Evolutionary conservation across 2,329 filamentous ascomycete species (phyloP).

Genomic region (Neoscytalidium dimidiatum): DNA sequence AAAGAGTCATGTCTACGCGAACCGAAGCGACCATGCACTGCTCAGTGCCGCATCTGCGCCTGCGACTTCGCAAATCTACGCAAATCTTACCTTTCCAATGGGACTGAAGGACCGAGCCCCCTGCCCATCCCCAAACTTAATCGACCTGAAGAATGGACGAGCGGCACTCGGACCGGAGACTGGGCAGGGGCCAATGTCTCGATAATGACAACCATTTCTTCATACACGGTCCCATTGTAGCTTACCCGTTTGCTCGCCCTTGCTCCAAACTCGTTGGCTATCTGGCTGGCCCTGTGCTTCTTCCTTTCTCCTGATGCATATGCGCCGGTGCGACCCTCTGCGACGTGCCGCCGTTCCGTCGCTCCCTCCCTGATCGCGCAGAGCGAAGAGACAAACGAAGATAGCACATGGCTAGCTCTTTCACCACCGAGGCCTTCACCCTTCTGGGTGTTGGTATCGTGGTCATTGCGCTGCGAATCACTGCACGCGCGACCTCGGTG

Average conservation of each 20-base stretch:
- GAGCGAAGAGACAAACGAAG: neutral
- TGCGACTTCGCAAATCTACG: neutral
- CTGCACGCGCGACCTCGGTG: conserved; percentile 24
- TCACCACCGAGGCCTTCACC: conserved; percentile 25
- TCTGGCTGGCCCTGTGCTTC: neutral
- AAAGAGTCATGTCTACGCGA: neutral
- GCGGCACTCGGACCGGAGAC: neutral
- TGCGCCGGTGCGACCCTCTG: neutral
- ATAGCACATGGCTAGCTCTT: conserved; percentile 22
- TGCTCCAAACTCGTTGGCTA: neutral
- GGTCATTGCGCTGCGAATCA: conserved; percentile 23
- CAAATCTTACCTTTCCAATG: neutral
- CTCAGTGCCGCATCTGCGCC: neutral
- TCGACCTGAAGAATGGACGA: neutral
- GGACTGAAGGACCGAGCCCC: neutral
- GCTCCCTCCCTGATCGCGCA: neutral
- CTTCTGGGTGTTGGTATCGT: conserved; percentile 23
- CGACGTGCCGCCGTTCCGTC: neutral
- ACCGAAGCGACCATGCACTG: neutral
- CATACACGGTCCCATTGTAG: neutral
- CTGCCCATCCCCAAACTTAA: neutral
- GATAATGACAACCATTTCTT: neutral
- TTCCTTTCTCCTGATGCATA: neutral
- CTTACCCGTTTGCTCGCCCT: neutral
- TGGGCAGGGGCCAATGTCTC: neutral